phyloP scores from a whole-genome alignment of 352 stramenopile species.

The Phytophthora parvispora region DNA sequence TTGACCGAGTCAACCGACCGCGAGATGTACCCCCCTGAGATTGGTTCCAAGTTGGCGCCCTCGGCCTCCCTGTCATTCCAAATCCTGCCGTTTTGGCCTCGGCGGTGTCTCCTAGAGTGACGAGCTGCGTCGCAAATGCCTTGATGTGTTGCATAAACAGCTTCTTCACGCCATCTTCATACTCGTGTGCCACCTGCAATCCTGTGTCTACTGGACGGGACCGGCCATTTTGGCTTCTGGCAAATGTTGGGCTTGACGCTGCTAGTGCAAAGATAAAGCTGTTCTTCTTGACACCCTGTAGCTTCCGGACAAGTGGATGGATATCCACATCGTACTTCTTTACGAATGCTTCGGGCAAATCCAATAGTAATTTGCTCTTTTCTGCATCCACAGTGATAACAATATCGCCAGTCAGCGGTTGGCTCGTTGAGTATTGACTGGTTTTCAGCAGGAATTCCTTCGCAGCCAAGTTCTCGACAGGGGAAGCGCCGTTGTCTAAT shows the following conservation, averaged over 20 bases:
- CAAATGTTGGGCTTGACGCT: constrained; percentile 21
- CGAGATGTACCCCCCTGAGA: constrained; percentile 18
- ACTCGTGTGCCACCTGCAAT: constrained; percentile 43
- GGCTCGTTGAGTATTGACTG: not conserved
- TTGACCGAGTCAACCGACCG: constrained; percentile 35
- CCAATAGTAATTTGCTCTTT: constrained; percentile 54
- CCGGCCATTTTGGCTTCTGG: constrained; percentile 21
- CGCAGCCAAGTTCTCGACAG: constrained; percentile 52
- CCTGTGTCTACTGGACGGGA: constrained; percentile 31
- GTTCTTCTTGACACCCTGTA: constrained; percentile 73
- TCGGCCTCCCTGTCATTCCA: constrained; percentile 7
- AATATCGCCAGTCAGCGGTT: constrained; percentile 56
- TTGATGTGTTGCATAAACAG: constrained; percentile 67
- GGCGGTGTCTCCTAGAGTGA: constrained; percentile 70
- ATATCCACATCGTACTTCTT: constrained; percentile 71
- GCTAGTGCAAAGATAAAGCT: constrained; percentile 38
- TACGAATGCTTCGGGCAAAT: constrained; percentile 82
- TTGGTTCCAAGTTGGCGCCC: constrained; percentile 18
- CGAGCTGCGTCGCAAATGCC: constrained; percentile 59
- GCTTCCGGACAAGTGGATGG: constrained; percentile 61
- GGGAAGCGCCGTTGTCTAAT: constrained; percentile 34
- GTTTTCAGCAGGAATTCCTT: constrained; percentile 63
- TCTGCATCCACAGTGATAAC: constrained; percentile 71
- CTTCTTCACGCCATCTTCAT: constrained; percentile 64
- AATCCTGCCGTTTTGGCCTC: not conserved